Conservation (phyloP, 116 monocot species). For the Dioscorea cayenensis region DNA sequence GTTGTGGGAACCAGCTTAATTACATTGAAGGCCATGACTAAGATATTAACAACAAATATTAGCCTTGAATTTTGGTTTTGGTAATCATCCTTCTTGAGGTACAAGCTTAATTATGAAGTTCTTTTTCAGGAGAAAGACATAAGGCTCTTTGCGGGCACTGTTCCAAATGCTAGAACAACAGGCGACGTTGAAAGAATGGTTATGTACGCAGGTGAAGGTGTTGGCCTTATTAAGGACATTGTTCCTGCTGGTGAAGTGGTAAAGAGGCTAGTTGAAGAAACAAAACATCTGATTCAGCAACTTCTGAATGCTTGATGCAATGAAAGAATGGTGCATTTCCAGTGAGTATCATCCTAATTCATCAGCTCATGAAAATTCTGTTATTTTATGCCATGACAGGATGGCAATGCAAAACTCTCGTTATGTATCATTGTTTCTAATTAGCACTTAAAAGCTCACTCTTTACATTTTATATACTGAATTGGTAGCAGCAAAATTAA, state of each 20-base stretch:
- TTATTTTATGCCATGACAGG: too few relatives aligned
- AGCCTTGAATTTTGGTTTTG: too few relatives aligned
- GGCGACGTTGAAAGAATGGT: conserved; percentile 73
- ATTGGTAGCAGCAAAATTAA: too few relatives aligned
- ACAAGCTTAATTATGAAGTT: neutral
- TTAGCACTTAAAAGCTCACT: too few relatives aligned
- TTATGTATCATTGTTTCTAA: too few relatives aligned
- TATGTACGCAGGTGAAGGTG: conserved; percentile 74
- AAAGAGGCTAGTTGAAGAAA: conserved; percentile 44
- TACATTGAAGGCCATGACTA: too few relatives aligned
- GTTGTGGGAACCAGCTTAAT: too few relatives aligned
- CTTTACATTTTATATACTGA: too few relatives aligned
- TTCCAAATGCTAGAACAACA: conserved; percentile 62
- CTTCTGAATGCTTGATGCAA: conserved; percentile 8
- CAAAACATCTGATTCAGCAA: conserved; percentile 33
- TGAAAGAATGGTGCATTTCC: neutral
- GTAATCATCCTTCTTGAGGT: neutral
- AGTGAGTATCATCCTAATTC: too few relatives aligned
- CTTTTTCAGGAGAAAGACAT: conserved; percentile 45
- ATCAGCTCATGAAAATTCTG: too few relatives aligned
- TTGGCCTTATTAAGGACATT: conserved; percentile 68
- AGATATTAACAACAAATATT: too few relatives aligned
- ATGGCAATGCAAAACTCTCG: too few relatives aligned
- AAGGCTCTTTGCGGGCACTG: conserved; percentile 53
- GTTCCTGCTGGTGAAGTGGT: conserved; percentile 68